Percentiles rank a stretch among this genome's conserved stretches.
Evolutionary conservation across 805 yeast species (phyloP).

Genomic region (Yarrowia yakushimensis): DNA sequence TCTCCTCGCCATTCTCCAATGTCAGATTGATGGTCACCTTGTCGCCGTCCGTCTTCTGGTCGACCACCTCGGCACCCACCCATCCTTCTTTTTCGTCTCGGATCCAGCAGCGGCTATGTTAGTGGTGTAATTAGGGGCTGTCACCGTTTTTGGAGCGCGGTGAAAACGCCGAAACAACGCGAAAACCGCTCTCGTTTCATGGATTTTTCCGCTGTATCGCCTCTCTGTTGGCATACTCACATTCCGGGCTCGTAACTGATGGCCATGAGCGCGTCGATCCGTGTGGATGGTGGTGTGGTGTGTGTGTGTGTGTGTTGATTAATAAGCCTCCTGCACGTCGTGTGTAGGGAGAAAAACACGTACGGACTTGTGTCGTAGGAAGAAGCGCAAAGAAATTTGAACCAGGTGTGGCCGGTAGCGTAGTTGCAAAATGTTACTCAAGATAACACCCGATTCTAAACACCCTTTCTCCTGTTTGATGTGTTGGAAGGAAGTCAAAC

Average conservation of each 20-base stretch:
- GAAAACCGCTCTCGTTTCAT: background rate
- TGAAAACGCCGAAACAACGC: background rate
- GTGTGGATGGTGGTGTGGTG: slow-evolving; percentile 1
- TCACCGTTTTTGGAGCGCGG: background rate
- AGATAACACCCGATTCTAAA: slow-evolving; percentile 5
- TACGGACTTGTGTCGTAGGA: background rate
- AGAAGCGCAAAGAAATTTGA: background rate
- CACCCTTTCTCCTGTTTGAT: slow-evolving; percentile 17
- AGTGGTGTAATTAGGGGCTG: background rate
- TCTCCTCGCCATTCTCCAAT: slow-evolving; percentile 47
- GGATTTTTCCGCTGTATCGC: background rate
- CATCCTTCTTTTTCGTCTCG: slow-evolving; percentile 72
- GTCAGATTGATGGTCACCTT: slow-evolving; percentile 50
- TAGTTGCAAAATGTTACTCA: background rate
- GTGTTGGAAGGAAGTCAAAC: slow-evolving; percentile 24
- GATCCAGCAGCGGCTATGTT: slow-evolving; percentile 61
- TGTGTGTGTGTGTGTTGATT: background rate
- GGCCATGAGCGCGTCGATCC: slow-evolving; percentile 35
- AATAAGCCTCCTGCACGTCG: background rate
- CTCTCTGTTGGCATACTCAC: slow-evolving; percentile 38
- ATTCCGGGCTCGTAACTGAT: slow-evolving; percentile 53
- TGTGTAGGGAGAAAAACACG: background rate
- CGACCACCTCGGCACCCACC: slow-evolving; percentile 63
- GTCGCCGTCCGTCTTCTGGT: slow-evolving; percentile 43
- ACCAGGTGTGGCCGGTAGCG: background rate